Conservation (phyloP, 106 monocot genomes). For the Dendrobium catenatum region DNA sequence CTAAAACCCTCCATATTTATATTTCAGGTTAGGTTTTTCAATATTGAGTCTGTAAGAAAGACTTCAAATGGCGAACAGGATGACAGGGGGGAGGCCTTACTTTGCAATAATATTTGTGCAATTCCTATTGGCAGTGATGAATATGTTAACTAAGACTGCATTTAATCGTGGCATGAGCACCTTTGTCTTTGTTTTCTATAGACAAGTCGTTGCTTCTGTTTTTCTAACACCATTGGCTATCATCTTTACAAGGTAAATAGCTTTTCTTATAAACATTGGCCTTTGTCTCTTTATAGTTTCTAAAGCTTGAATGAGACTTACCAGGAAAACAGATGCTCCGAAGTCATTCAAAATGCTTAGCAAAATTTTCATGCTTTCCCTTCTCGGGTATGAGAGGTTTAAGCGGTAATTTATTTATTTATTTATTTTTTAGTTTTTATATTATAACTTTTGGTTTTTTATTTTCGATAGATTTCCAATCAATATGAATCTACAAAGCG, state of each 20-base stretch:
- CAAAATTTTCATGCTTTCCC: conserved; percentile 28
- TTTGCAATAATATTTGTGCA: conserved; percentile 21
- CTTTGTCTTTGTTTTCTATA: conserved; percentile 51
- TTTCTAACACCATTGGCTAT: conserved; percentile 29
- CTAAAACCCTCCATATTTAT: no score
- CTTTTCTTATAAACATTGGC: neutral
- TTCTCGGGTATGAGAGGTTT: conserved; percentile 12
- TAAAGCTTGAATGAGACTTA: neutral
- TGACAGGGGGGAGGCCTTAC: conserved; percentile 16
- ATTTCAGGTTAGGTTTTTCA: no score
- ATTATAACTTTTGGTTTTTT: neutral
- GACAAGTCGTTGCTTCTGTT: conserved; percentile 25
- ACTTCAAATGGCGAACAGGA: neutral
- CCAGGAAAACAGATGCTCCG: conserved; percentile 27
- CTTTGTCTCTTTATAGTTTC: neutral
- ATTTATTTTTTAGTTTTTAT: neutral
- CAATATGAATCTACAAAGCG: conserved; percentile 12
- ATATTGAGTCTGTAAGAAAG: no score
- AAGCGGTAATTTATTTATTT: neutral
- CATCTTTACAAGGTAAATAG: conserved; percentile 23
- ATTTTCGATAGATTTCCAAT: conserved; percentile 8
- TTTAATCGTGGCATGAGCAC: conserved; percentile 40
- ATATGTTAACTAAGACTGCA: conserved; percentile 32
- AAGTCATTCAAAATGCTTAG: conserved; percentile 9
- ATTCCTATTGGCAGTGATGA: conserved; percentile 21